phyloP scores from a whole-genome alignment of 208 protist genomes.

The Leishmania turanica region DNA sequence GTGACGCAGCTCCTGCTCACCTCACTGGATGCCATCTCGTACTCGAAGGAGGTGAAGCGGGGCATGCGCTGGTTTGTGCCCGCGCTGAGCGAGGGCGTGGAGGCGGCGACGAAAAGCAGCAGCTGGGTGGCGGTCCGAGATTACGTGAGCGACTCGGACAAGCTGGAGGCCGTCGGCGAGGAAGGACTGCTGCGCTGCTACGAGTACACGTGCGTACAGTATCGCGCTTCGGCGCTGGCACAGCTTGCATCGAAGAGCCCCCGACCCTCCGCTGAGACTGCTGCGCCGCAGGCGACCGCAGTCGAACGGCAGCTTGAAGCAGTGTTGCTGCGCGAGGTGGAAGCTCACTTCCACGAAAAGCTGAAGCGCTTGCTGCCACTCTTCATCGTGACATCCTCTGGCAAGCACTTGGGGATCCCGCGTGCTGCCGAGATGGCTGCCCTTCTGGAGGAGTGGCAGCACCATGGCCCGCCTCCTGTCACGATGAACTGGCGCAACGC shows the following conservation, averaged over 20 bases:
- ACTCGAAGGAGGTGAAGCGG: conserved; percentile 73
- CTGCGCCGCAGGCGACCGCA: neutral
- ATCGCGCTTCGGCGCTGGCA: conserved; percentile 3
- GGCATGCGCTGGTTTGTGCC: conserved; percentile 75
- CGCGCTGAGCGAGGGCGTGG: conserved; percentile 27
- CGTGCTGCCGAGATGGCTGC: conserved; percentile 58
- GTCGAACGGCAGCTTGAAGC: conserved; percentile 27
- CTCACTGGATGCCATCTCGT: conserved; percentile 73
- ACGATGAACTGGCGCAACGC: conserved; percentile 50
- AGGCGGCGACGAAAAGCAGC: neutral
- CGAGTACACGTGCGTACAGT: conserved; percentile 48
- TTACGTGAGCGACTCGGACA: conserved; percentile 85
- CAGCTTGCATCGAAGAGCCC: neutral
- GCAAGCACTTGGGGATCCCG: conserved; percentile 57
- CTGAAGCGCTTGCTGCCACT: conserved; percentile 44
- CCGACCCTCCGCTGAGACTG: neutral
- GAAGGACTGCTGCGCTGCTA: conserved; percentile 78
- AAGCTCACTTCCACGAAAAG: conserved; percentile 77
- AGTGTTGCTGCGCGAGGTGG: conserved; percentile 52
- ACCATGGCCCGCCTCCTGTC: conserved; percentile 45
- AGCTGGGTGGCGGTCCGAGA: conserved; percentile 73
- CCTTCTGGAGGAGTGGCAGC: conserved; percentile 60
- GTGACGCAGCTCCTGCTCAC: conserved; percentile 18
- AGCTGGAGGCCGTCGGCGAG: conserved; percentile 80
- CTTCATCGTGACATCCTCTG: conserved; percentile 70